Evolutionary conservation across 2,329 filamentous ascomycete genomes (phyloP), one percentile per base, ranked within the genome.

Genomic region (Colletotrichum truncatum): DNA sequence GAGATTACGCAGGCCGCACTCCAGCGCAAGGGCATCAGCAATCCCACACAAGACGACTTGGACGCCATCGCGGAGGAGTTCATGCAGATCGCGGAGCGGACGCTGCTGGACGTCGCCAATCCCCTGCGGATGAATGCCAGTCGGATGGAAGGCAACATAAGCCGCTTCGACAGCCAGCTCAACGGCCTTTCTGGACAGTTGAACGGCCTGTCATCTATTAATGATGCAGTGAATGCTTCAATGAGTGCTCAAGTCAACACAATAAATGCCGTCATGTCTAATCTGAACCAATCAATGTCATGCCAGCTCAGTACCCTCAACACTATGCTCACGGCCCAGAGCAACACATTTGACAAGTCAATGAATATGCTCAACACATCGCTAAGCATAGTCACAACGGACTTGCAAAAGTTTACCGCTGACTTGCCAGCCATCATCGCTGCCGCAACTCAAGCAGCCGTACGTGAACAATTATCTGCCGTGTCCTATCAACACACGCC

Each of bases 21-120:
- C 2, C 49, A 63, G 34, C 34, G 58, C 41, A 66, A 63, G 18
- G 63, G 63, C 43, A 66, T 66, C 63, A 63, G 39, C 21, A 56
- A 66, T 18, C 63, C 63, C 16, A 66, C 63, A 6, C 57, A 63
- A 46, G 63, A 62, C 16, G 63, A 66, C 63, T 36, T 51, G 1
- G 63, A 66, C 23, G 36, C 57, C 57, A 66, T 66, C 43, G 34
- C 63, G n/a, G 63, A 66, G 6, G 63, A 66, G 57, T 63, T 66
- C 57, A 66, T 66, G 63, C 57, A 62, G 26, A 56, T 66, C 14
- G 63, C 63, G 2, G 63, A 66, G 63, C 57, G 63, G 21, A 66
- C 63, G 2, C 57, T 66, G 30, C 63, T 66, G 41, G 63, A 66
- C 43, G 63, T 66, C 28, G 63, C 63, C 43, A 66, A 63, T 11